Percentiles rank a stretch among this genome's conserved stretches.
These are phyloP conservation scores for Fraxinus baroniana DNA, from an alignment of 305 asterid genomes.

Conservation along the genomic window DNA sequence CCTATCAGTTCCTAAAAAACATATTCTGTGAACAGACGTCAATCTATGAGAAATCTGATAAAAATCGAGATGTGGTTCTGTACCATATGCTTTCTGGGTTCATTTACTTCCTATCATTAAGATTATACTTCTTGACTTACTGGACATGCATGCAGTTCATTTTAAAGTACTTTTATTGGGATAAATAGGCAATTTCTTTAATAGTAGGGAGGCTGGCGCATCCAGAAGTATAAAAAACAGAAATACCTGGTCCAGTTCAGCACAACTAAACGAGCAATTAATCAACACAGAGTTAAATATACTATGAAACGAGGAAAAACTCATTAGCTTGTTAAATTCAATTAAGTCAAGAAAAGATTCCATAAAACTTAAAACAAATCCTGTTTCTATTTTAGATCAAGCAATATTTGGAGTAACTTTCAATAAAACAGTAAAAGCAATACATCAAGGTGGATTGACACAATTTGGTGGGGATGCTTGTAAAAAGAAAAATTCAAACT, in stretches of 20 bases:
- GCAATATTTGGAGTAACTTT: not conserved
- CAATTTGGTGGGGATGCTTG: not conserved
- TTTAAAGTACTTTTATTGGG: not conserved
- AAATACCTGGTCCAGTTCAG: not conserved
- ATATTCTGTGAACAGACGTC: not conserved
- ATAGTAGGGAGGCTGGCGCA: not conserved
- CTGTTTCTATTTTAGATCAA: not conserved
- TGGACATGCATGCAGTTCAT: not conserved
- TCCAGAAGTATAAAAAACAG: not conserved
- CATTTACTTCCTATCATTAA: not conserved
- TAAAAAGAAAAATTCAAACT: not conserved
- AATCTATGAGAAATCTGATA: not conserved
- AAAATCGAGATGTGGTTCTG: not conserved
- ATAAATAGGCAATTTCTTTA: not conserved
- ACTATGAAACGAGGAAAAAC: not conserved
- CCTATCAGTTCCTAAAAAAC: not conserved
- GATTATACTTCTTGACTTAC: not conserved
- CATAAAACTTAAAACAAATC: not conserved
- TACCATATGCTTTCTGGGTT: not conserved
- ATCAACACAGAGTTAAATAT: not conserved
- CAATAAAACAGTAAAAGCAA: not conserved
- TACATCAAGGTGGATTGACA: not conserved
- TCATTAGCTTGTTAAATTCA: not conserved
- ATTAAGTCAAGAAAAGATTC: not conserved
- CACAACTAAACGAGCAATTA: not conserved